Percentiles rank a stretch among this genome's conserved stretches.
Evolutionary conservation across 768 basidiomycete genomes (phyloP).

Genomic region (Myochromella boudieri): DNA sequence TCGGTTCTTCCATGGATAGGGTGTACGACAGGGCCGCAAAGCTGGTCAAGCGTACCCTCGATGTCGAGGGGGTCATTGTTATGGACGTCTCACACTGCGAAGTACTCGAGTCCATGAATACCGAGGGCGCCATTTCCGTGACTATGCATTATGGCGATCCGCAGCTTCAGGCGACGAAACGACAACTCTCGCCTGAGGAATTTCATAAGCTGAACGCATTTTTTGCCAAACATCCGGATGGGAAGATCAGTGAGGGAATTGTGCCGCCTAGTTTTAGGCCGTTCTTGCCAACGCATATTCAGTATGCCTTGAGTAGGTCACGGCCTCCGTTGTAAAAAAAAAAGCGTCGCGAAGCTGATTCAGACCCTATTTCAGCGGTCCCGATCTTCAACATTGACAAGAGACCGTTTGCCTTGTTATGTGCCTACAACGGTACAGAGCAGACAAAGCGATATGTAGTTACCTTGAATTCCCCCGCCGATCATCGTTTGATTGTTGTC

Average conservation of each 20-base stretch:
- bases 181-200: conserved; percentile 65
- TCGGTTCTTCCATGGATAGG: conserved; percentile 69
- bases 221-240: conserved; percentile 79
- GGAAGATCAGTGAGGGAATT: conserved; percentile 84
- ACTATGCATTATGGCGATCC: conserved; percentile 71
- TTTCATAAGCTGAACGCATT: conserved; percentile 75
- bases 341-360: neutral
- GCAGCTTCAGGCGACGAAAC: conserved; percentile 47
- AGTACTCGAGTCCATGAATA: conserved; percentile 68
- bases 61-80: conserved; percentile 89
- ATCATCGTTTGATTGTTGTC: conserved; percentile 3
- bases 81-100: conserved; percentile 93
- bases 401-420: conserved; percentile 86
- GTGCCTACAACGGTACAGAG: conserved; percentile 86
- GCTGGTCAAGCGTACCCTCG: conserved; percentile 85
- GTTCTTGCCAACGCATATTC: conserved; percentile 78
- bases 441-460: conserved; percentile 77
- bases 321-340: neutral
- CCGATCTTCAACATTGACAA: conserved; percentile 94
- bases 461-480: neutral
- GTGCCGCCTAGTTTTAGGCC: conserved; percentile 81
- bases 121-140: conserved; percentile 64
- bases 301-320: conserved; percentile 82
- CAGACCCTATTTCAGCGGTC: conserved; percentile 52
- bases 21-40: conserved; percentile 90